These are phyloP conservation scores for Globisporangium iwayamae DNA, from an alignment of 352 stramenopile species.

Conservation along the genomic window DNA sequence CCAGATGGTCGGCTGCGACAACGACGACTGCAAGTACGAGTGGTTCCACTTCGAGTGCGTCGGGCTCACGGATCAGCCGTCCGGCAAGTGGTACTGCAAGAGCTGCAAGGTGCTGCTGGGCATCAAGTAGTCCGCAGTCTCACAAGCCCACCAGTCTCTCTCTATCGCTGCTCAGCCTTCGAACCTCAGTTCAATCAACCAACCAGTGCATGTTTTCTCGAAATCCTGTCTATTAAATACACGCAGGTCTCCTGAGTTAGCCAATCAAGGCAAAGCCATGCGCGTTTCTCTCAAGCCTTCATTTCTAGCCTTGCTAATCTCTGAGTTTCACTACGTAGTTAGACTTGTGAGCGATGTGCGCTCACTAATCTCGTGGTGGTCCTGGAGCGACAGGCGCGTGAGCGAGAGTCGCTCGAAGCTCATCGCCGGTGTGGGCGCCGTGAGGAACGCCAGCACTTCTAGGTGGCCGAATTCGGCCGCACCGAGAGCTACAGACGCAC, in stretches of 20 bases:
- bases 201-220: neutral
- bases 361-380: conserved; percentile 6
- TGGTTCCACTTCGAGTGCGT: conserved; percentile 92
- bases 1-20: conserved; percentile 92
- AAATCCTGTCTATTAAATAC: conserved; percentile 18
- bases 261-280: neutral
- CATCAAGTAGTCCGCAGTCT: conserved; percentile 41
- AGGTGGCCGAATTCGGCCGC: conserved; percentile 34
- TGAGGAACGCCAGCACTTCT: conserved; percentile 34
- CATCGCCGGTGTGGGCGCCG: conserved; percentile 19
- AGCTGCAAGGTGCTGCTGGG: conserved; percentile 71
- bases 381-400: conserved; percentile 16
- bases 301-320: neutral
- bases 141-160: neutral
- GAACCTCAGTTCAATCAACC: neutral
- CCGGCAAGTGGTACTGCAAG: conserved; percentile 81
- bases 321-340: neutral
- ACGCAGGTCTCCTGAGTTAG: neutral
- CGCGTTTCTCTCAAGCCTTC: neutral
- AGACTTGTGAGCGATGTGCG: neutral
- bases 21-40: conserved; percentile 92
- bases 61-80: conserved; percentile 77
- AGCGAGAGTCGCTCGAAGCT: conserved; percentile 10
- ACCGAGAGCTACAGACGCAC: conserved; percentile 21
- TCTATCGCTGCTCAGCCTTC: too few relatives aligned